These are phyloP conservation scores for Hypericum perforatum DNA, from an alignment of 345 rosid species.

Conservation along the genomic window DNA sequence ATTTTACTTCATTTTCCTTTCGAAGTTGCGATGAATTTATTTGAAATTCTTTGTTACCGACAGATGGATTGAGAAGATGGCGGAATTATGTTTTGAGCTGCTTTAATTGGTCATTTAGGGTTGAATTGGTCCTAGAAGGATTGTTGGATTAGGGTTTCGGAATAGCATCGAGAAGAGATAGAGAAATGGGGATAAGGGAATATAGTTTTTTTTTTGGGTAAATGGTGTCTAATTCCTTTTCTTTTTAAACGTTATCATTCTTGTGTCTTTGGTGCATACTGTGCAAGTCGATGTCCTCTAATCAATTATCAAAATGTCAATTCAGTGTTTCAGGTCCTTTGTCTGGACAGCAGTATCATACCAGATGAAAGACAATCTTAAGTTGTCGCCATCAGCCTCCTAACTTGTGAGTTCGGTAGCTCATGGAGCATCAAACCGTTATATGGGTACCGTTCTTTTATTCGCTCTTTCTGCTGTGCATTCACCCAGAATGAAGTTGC, in stretches of 20 bases:
- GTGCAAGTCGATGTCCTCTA: neutral
- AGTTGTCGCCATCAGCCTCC: slow-evolving; percentile 90
- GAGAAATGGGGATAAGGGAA: too few relatives aligned
- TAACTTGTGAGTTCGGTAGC: slow-evolving; percentile 76
- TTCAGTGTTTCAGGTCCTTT: slow-evolving; percentile 92
- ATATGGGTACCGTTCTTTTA: slow-evolving; percentile 53
- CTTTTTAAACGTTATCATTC: neutral
- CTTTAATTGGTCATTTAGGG: too few relatives aligned
- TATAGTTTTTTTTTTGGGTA: too few relatives aligned
- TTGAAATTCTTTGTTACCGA: too few relatives aligned
- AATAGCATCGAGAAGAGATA: too few relatives aligned
- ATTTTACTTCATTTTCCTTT: slow-evolving; percentile 2
- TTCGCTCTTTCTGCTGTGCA: neutral
- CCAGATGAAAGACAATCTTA: slow-evolving; percentile 80
- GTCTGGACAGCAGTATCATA: slow-evolving; percentile 98
- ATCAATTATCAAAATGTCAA: slow-evolving; percentile 1
- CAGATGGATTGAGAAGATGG: too few relatives aligned
- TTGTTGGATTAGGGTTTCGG: too few relatives aligned
- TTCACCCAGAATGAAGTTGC: neutral
- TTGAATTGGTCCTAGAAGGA: too few relatives aligned
- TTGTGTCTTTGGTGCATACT: neutral
- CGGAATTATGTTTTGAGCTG: too few relatives aligned
- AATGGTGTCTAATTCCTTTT: neutral
- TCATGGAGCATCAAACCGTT: slow-evolving; percentile 94
- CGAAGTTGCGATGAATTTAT: neutral